Evolutionary conservation across 2,329 filamentous ascomycete genomes (phyloP), one percentile per base, ranked within the genome.

Genomic region (Botryosphaeria agaves): DNA sequence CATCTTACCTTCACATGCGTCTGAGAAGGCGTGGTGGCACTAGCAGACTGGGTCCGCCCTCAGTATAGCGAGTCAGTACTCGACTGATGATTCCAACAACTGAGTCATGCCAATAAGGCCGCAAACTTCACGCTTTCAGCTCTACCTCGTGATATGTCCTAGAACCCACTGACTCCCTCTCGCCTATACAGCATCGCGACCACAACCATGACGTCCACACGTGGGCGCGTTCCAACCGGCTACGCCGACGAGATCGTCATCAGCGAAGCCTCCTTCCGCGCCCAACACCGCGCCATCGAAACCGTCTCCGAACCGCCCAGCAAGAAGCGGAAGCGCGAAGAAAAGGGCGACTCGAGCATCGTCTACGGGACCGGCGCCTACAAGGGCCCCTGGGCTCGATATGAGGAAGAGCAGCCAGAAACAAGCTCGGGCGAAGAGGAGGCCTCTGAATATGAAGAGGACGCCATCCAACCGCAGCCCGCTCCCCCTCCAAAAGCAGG

Each of bases 301-400:
- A 62, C 63, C 36, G 62, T 69, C 41, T 64, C 59, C 12, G 62
- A 61, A 16, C 45, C 50, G 14, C 54, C 73, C 8, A 60, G 69
- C 17, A 94, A 91, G 53, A 78, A 79, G 39, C 63, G 74, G n/a
- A 79, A 76, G 42, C 67, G 89, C 36, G 84, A 95, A 53, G 72
- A 62, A 41, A 94, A 89, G 48, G 89, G 89, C 28, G 75, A 87
- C 48, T 72, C 83, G 25, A 72, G 75, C 12, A 66, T 94, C 23
- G 77, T 85, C 0, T 85, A 93, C 44, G 89, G 89, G 1, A 74
- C 83, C 5, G 77, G 76, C 32, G 76, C 84, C 27, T 98, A 98
- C 53, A 69, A 92, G 21, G 91, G 91, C 0, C 91, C 89, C 0
- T 98, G 91, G 91, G 91, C 89, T 6, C 75, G 68, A 49, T 93